phyloP scores from a whole-genome alignment of 306 rosid genomes.

The Begonia peltatifolia region DNA sequence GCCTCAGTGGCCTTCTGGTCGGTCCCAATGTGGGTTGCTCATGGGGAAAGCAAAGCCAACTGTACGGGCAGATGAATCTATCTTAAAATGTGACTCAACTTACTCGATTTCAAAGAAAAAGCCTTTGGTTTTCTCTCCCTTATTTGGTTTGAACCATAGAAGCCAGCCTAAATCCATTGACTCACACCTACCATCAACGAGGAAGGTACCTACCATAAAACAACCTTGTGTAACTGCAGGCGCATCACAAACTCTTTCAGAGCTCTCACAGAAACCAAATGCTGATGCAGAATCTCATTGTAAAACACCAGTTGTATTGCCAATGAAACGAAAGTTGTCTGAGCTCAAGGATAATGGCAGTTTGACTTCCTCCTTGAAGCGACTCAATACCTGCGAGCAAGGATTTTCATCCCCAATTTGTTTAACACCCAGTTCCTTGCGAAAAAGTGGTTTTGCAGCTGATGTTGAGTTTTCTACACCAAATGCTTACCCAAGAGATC shows the following conservation, averaged over 20 bases:
- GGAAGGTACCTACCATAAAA: slow-evolving; percentile 33
- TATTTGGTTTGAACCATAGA: slow-evolving; percentile 50
- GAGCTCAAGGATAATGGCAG: slow-evolving; percentile 56
- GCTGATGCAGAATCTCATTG: slow-evolving; percentile 52
- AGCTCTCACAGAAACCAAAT: slow-evolving; percentile 23
- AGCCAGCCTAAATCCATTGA: slow-evolving; percentile 31
- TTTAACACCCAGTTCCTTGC: slow-evolving; percentile 39
- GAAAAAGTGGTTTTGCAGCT: slow-evolving; percentile 32
- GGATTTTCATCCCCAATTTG: slow-evolving; percentile 66
- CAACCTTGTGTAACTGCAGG: slow-evolving; percentile 28
- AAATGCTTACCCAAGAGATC: slow-evolving; percentile 34
- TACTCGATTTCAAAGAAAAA: slow-evolving; percentile 43
- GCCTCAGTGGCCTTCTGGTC: slow-evolving; percentile 85
- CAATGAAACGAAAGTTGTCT: slow-evolving; percentile 54
- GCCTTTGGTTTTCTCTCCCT: slow-evolving; percentile 52
- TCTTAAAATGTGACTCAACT: slow-evolving; percentile 28
- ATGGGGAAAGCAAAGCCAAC: slow-evolving; percentile 36
- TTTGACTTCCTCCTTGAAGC: slow-evolving; percentile 47
- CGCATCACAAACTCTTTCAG: slow-evolving; percentile 31
- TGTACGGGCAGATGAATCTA: slow-evolving; percentile 43
- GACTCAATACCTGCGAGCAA: slow-evolving; percentile 51
- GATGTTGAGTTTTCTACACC: slow-evolving; percentile 61
- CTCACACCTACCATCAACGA: slow-evolving; percentile 23
- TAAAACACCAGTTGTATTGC: slow-evolving; percentile 58
- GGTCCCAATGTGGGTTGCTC: slow-evolving; percentile 61